Conservation (phyloP, 108 stramenopile species). For the Epithemia pelagica region DNA sequence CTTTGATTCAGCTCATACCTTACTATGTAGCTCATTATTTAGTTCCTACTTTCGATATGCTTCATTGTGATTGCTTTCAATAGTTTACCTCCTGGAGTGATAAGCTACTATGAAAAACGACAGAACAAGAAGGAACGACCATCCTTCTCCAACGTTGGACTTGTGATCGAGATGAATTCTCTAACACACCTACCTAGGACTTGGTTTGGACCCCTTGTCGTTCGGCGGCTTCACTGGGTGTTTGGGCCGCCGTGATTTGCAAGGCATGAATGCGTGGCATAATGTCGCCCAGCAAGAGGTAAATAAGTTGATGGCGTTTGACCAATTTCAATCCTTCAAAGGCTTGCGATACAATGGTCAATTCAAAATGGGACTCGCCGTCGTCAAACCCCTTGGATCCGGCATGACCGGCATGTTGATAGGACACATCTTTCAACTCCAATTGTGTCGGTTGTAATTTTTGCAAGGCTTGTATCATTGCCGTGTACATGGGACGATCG, state of each 20-base stretch:
- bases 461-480: slow-evolving; percentile 61
- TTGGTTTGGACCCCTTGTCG: too few relatives aligned
- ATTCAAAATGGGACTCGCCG: slow-evolving; percentile 83
- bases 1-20: too few relatives aligned
- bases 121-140: too few relatives aligned
- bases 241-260: slow-evolving; percentile 56
- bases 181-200: too few relatives aligned
- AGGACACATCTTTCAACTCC: slow-evolving; percentile 60
- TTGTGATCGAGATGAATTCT: too few relatives aligned
- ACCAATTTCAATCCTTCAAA: slow-evolving; percentile 88
- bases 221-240: not conserved
- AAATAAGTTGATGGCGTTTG: slow-evolving; percentile 90
- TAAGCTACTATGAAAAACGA: too few relatives aligned
- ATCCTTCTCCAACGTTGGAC: too few relatives aligned
- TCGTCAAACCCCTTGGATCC: slow-evolving; percentile 57
- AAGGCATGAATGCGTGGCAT: slow-evolving; percentile 91
- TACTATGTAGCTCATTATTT: too few relatives aligned
- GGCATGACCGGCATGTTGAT: slow-evolving; percentile 75
- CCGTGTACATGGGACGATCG: slow-evolving; percentile 69
- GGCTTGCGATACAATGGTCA: slow-evolving; percentile 76
- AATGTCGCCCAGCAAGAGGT: slow-evolving; percentile 81
- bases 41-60: too few relatives aligned
- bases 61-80: too few relatives aligned
- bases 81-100: too few relatives aligned
- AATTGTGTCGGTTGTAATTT: slow-evolving; percentile 63